Conservation (phyloP, 2,329 filamentous ascomycete species). For the Neonectria magnoliae region DNA sequence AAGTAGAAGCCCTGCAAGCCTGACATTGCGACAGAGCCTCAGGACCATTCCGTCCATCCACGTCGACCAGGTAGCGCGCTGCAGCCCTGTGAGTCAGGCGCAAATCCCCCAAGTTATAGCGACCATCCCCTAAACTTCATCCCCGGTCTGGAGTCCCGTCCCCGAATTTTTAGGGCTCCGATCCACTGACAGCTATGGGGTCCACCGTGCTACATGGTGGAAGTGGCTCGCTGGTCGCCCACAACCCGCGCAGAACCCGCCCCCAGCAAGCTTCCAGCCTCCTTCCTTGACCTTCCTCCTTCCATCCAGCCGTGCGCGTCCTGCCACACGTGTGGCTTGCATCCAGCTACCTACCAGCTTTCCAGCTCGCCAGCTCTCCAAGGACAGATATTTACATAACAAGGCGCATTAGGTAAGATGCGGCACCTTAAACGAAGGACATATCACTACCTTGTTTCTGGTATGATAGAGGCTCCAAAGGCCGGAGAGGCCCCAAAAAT, state of each 20-base stretch:
- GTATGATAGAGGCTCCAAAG: neutral
- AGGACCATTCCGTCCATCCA: neutral
- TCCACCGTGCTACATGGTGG: neutral
- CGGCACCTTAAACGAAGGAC: neutral
- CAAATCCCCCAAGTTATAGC: conserved; percentile 13
- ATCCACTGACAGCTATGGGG: conserved; percentile 18
- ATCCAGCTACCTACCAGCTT: conserved; percentile 5
- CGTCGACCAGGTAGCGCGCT: conserved; percentile 2
- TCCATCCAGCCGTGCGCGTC: conserved; percentile 10
- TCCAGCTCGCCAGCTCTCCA: neutral
- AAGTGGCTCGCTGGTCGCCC: neutral
- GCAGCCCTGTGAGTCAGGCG: conserved; percentile 17
- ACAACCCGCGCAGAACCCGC: neutral
- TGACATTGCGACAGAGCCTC: neutral
- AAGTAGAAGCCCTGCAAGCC: neutral
- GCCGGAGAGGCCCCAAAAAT: neutral
- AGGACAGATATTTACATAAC: conserved; percentile 17
- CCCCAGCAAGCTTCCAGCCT: conserved; percentile 19
- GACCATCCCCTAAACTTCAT: conserved; percentile 12
- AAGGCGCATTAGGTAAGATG: conserved; percentile 3
- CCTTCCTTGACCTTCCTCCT: conserved; percentile 10
- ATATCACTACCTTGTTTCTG: neutral
- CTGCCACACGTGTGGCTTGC: conserved; percentile 12
- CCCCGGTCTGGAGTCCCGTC: conserved; percentile 12
- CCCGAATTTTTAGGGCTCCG: conserved; percentile 20